Evolutionary conservation across 176 grass and related monocot genomes (phyloP).

Genomic region (Zea luxurians): DNA sequence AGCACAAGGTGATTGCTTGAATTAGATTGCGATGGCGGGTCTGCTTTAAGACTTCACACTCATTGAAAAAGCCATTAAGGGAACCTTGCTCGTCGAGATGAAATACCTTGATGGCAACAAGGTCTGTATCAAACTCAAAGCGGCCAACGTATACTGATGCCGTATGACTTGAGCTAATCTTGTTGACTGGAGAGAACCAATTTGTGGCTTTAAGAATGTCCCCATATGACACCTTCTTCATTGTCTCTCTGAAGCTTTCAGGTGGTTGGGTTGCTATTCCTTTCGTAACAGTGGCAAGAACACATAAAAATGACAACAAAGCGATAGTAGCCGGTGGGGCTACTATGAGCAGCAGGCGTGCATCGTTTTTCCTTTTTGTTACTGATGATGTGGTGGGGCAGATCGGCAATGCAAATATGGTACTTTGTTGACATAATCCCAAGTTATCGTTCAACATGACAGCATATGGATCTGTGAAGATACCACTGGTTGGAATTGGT

Average conservation of each 20-base stretch:
- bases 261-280: neutral
- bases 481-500: neutral
- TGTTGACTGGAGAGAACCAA: slow-evolving; percentile 40
- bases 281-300: neutral
- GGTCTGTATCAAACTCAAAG: slow-evolving; percentile 38
- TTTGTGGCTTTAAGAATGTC: slow-evolving; percentile 43
- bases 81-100: slow-evolving; percentile 29
- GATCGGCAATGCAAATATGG: neutral
- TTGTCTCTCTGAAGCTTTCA: slow-evolving; percentile 27
- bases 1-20: slow-evolving; percentile 40
- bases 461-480: neutral
- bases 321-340: neutral
- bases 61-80: neutral
- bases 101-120: slow-evolving; percentile 42
- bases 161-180: slow-evolving; percentile 16
- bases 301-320: neutral
- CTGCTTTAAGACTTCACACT: slow-evolving; percentile 22
- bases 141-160: slow-evolving; percentile 38
- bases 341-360: neutral
- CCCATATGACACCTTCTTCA: slow-evolving; percentile 33
- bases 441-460: neutral
- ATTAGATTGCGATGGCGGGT: slow-evolving; percentile 45
- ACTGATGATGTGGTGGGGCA: neutral
- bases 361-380: neutral
- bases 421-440: neutral